These are phyloP conservation scores for Adansonia grandidieri DNA, from an alignment of 441 rosid species.

Conservation along the genomic window DNA sequence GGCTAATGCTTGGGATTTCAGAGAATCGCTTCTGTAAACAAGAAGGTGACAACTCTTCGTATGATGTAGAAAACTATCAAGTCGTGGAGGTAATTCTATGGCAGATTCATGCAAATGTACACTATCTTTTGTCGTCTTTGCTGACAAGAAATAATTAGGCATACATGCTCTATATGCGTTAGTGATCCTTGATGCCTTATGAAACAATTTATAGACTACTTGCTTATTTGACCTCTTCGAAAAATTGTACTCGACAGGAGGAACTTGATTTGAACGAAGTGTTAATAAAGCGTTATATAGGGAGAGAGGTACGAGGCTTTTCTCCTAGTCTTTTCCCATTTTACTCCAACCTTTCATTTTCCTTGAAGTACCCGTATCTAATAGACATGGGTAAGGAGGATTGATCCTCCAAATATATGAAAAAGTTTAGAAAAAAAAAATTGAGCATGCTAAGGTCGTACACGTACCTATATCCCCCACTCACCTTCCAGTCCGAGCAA, in stretches of 20 bases:
- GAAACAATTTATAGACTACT: not conserved
- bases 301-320: conserved; percentile 73
- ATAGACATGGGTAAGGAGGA: no score
- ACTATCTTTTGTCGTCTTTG: not conserved
- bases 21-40: conserved; percentile 39
- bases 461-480: no score
- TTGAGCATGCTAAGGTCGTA: no score
- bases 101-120: not conserved
- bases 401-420: no score
- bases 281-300: conserved; percentile 65
- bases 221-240: conserved; percentile 11
- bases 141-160: not conserved
- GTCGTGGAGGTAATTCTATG: conserved; percentile 58
- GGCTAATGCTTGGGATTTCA: conserved; percentile 56
- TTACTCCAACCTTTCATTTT: no score
- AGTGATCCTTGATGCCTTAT: conserved; percentile 1
- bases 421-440: no score
- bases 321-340: not conserved
- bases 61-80: conserved; percentile 39
- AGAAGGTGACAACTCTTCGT: conserved; percentile 35
- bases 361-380: no score
- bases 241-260: conserved; percentile 49
- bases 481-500: no score
- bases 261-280: conserved; percentile 81
- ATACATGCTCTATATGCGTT: not conserved